Evolutionary conservation across 768 basidiomycete species (phyloP), one percentile per base, ranked within the genome.

Genomic region (Termitomyces sp.): DNA sequence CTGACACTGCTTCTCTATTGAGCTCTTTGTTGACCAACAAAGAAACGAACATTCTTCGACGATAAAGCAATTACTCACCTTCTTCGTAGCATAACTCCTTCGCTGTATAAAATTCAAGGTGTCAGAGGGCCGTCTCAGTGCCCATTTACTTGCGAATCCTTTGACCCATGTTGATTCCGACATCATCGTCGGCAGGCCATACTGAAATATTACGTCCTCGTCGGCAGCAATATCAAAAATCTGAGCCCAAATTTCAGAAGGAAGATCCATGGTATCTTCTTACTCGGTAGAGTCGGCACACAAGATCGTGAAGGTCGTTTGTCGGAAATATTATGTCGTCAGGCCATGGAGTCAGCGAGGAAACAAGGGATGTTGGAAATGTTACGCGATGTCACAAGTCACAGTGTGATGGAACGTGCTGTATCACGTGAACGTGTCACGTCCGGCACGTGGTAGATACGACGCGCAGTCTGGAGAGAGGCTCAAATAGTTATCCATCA

Each of bases 181-280:
- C 80, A 90, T 81, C 55, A 78, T 75, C 0, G 84, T 87, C 7
- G 87, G 88, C 9, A 90, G 70, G 0, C 80, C 81, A 55, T 81
- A 79, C 65, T 84, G 82, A 63, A 88, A 84, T 38, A 91, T 79
- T n/a, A 83, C 75, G 64, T 89, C 86, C 66, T 91, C 89, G 55
- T 89, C 86, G 6, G 86, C 81, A 1, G 89, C 88, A 28, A 88
- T 77, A 67, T 87, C 81, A 67, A 92, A 91, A 7, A 92, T 89
- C 50, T 84, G 77, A 1, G 81, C 79, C 84, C 85, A 87, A 2
- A 92, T 76, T 75, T 92, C 90, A 8, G 83, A 81, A 3, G 90
- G 90, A 2, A 92, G 78, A 49, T 80, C 76, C 64, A 65, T 65
- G 4, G 15, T 39, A 55, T 24, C 16, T 18, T 53, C 53, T 32